Evolutionary conservation across 441 rosid species (phyloP).

Genomic region (Erodium trifolium): DNA sequence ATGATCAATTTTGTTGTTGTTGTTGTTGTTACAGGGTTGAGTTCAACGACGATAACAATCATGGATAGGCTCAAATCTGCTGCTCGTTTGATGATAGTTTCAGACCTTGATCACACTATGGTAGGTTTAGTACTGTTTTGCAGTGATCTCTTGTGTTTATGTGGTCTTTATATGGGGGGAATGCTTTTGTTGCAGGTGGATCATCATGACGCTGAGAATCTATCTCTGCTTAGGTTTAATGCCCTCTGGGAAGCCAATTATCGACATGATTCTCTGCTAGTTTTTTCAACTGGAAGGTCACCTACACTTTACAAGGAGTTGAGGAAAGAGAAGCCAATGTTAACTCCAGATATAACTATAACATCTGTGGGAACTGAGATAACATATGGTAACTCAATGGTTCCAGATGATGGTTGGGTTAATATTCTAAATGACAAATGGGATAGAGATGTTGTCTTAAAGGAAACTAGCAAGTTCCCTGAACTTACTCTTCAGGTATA

Average conservation of each 20-base stretch:
- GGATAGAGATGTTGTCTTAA: conserved; percentile 51
- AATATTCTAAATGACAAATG: conserved; percentile 64
- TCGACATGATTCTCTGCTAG: conserved; percentile 78
- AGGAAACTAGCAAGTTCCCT: conserved; percentile 68
- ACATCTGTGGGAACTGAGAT: conserved; percentile 97
- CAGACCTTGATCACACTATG: conserved; percentile 93
- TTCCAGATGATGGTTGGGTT: conserved; percentile 81
- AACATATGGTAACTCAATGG: conserved; percentile 67
- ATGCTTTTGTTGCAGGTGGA: conserved; percentile 51
- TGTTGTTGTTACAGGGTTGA: not conserved
- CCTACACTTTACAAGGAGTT: conserved; percentile 70
- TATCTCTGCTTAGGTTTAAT: conserved; percentile 77
- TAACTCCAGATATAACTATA: conserved; percentile 81
- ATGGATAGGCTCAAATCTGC: conserved; percentile 59
- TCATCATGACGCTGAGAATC: conserved; percentile 83
- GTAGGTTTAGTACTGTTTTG: conserved; percentile 24
- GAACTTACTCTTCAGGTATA: conserved; percentile 78
- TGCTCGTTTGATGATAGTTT: conserved; percentile 77
- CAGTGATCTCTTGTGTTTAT: not conserved
- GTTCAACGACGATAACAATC: conserved; percentile 9
- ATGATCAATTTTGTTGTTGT: not conserved
- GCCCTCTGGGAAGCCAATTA: conserved; percentile 75
- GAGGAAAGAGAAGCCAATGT: conserved; percentile 78
- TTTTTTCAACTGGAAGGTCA: conserved; percentile 92
- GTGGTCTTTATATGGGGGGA: conserved; percentile 16